Evolutionary conservation across 2,329 filamentous ascomycete species (phyloP).

Genomic region (Fusarium domesticum): DNA sequence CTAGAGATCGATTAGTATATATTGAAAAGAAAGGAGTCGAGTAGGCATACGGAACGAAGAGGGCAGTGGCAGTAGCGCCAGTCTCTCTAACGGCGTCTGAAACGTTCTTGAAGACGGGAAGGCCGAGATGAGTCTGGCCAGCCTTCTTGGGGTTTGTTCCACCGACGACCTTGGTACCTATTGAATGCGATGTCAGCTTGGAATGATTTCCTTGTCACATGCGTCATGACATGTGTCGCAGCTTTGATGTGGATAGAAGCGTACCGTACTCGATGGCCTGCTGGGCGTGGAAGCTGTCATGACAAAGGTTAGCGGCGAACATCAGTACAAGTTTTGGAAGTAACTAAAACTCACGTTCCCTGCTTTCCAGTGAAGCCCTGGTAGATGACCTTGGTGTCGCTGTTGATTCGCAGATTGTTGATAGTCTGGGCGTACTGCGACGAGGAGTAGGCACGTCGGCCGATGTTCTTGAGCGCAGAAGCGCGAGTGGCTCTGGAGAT

Average conservation of each 20-base stretch:
- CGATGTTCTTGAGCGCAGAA: slow-evolving; percentile 63
- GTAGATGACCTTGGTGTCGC: slow-evolving; percentile 90
- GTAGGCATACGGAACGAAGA: slow-evolving; percentile 82
- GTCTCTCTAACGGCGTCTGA: slow-evolving; percentile 85
- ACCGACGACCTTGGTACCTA: slow-evolving; percentile 94
- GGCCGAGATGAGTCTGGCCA: slow-evolving; percentile 81
- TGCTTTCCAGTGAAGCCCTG: slow-evolving; percentile 98
- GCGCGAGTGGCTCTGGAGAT: slow-evolving; percentile 69
- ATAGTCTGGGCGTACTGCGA: slow-evolving; percentile 70
- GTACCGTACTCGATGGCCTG: slow-evolving; percentile 98
- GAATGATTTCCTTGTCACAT: slow-evolving; percentile 22
- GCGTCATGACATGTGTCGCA: slow-evolving; percentile 26
- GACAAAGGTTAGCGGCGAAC: slow-evolving; percentile 13
- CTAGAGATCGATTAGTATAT: slow-evolving; percentile 44
- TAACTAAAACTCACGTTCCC: slow-evolving; percentile 68
- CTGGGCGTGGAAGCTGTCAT: slow-evolving; percentile 83
- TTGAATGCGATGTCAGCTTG: slow-evolving; percentile 26
- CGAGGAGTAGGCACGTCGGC: slow-evolving; percentile 73
- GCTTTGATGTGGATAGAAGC: slow-evolving; percentile 24
- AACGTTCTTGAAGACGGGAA: slow-evolving; percentile 90
- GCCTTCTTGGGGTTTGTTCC: slow-evolving; percentile 99
- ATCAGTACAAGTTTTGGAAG: background rate
- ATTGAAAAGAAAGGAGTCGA: slow-evolving; percentile 5
- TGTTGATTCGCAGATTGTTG: slow-evolving; percentile 88
- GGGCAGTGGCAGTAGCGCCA: slow-evolving; percentile 84